Conservation (phyloP, 106 monocot species). For the Agapanthus africanus region DNA sequence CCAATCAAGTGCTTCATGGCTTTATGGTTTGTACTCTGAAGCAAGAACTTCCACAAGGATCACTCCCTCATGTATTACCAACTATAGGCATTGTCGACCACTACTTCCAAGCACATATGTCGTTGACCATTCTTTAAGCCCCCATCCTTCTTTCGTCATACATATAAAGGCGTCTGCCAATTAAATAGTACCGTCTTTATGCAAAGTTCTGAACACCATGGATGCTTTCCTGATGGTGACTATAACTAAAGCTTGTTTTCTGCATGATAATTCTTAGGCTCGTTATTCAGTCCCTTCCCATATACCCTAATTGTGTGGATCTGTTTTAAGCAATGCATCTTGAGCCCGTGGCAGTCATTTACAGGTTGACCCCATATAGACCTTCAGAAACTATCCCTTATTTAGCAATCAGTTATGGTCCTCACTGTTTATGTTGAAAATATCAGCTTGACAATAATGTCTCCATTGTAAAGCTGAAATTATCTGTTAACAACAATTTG, state of each 20-base stretch:
- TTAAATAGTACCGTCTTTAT: not conserved
- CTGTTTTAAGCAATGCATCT: no score
- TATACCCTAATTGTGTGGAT: no score
- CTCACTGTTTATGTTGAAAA: not conserved
- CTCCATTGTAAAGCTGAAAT: not conserved
- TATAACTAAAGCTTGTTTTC: not conserved
- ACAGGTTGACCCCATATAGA: not conserved
- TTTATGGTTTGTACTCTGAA: not conserved
- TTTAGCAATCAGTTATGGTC: not conserved
- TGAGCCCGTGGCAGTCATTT: no score
- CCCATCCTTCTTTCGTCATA: not conserved
- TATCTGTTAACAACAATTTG: no score
- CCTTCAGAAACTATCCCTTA: not conserved
- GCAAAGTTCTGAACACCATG: not conserved
- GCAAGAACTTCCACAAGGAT: not conserved
- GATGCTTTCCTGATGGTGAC: not conserved
- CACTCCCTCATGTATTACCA: not conserved
- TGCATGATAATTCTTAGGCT: not conserved
- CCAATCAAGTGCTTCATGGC: no score
- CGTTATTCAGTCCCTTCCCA: no score
- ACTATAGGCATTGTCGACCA: not conserved
- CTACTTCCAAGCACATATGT: not conserved
- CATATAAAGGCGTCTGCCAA: not conserved
- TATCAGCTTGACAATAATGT: not conserved
- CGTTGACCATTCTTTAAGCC: not conserved